phyloP scores from a whole-genome alignment of 2,329 filamentous ascomycete species.

The Nigrograna mackinnonii region DNA sequence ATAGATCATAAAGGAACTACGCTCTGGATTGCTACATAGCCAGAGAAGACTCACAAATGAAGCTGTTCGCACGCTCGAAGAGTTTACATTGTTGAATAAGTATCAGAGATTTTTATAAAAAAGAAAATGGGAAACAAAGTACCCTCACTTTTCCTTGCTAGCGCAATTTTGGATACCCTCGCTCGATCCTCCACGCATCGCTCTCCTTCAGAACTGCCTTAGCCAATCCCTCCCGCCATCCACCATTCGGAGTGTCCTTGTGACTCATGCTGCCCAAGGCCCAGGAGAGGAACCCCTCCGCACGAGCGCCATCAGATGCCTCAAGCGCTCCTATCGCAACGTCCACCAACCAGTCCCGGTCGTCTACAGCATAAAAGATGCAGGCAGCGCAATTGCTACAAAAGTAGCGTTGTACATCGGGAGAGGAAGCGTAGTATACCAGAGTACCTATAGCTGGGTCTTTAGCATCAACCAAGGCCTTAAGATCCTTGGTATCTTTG shows the following conservation, averaged over 20 bases:
- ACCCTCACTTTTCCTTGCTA: no score
- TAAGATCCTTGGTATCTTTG: slow-evolving; percentile 32
- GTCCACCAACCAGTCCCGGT: slow-evolving; percentile 46
- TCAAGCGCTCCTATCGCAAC: slow-evolving; percentile 51
- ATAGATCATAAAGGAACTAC: no score
- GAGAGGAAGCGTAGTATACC: slow-evolving; percentile 47
- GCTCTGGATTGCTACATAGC: no score
- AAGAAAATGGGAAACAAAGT: no score
- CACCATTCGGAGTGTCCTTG: slow-evolving; percentile 39
- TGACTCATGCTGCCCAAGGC: slow-evolving; percentile 32
- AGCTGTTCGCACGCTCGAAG: no score
- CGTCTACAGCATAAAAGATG: slow-evolving; percentile 50
- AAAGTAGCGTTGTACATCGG: slow-evolving; percentile 53
- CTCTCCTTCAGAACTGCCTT: slow-evolving; percentile 34
- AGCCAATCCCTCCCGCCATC: slow-evolving; percentile 46
- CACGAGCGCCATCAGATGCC: slow-evolving; percentile 50
- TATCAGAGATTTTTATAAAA: no score
- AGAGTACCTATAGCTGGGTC: slow-evolving; percentile 50
- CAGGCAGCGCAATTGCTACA: slow-evolving; percentile 53
- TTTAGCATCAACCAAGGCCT: slow-evolving; percentile 34
- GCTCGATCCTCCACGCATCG: slow-evolving; percentile 40
- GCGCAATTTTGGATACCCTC: slow-evolving; percentile 40
- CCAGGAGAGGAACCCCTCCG: slow-evolving; percentile 51
- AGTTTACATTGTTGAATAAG: no score
- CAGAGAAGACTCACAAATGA: no score